A percentile compares a stretch with the other conserved stretches of the same genome.
phyloP scores from a whole-genome alignment of 2,329 filamentous ascomycete species.

The Sporothrix mexicana region DNA sequence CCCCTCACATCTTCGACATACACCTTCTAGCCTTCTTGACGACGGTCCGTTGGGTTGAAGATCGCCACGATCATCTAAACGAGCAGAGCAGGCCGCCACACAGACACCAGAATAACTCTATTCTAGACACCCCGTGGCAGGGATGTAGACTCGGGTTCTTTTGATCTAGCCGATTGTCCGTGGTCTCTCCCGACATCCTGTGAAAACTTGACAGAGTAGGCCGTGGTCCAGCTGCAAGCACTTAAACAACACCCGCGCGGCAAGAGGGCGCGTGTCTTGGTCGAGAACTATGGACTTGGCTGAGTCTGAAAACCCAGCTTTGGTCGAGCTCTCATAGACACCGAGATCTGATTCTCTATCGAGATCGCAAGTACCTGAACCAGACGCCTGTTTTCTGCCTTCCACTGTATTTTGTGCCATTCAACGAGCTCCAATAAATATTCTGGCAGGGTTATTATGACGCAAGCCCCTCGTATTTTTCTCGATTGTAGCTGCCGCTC shows the following conservation, averaged over 20 bases:
- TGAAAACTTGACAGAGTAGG: not conserved
- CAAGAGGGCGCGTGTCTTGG: not conserved
- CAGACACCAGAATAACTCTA: not conserved
- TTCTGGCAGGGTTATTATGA: not conserved
- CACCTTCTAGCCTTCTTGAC: not conserved
- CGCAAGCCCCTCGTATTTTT: not conserved
- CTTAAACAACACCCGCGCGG: not conserved
- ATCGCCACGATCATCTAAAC: conserved; percentile 14
- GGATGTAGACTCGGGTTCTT: not conserved
- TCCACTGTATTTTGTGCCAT: too few relatives aligned
- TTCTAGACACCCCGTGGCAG: not conserved
- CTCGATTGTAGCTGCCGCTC: not conserved
- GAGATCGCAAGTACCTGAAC: not conserved
- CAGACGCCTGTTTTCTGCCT: too few relatives aligned
- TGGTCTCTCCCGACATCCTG: not conserved
- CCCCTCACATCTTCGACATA: not conserved
- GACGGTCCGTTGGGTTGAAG: not conserved
- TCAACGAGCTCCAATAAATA: too few relatives aligned
- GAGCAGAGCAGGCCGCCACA: conserved; percentile 22
- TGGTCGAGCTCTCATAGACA: too few relatives aligned
- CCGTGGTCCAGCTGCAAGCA: conserved; percentile 6
- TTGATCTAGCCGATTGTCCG: not conserved
- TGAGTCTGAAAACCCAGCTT: not conserved
- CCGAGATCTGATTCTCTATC: not conserved
- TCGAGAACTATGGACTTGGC: not conserved